Conservation (phyloP, 2,329 filamentous ascomycete genomes). For the Ambrosiella xylebori region DNA sequence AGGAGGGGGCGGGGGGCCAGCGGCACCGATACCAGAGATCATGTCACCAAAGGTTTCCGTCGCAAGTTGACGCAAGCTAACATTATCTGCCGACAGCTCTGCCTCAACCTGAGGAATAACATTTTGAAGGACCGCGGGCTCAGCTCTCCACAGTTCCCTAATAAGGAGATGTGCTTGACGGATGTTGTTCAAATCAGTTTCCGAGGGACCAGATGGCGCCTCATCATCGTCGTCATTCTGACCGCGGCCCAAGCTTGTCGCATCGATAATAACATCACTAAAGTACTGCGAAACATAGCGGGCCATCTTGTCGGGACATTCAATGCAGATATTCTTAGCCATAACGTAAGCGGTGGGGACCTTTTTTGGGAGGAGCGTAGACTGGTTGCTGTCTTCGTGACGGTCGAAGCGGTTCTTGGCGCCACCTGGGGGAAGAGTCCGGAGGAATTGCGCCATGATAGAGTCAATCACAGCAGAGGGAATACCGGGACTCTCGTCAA, state of each 20-base stretch:
- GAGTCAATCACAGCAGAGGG: slow-evolving; percentile 74
- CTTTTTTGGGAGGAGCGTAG: slow-evolving; percentile 68
- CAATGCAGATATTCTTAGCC: slow-evolving; percentile 85
- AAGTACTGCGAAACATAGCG: slow-evolving; percentile 92
- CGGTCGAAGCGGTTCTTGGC: slow-evolving; percentile 37
- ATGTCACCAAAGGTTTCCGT: slow-evolving; percentile 93
- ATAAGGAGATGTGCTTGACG: slow-evolving; percentile 79
- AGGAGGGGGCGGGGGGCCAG: slow-evolving; percentile 60
- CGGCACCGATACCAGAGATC: slow-evolving; percentile 80
- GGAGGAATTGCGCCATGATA: slow-evolving; percentile 87
- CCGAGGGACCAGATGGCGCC: slow-evolving; percentile 44
- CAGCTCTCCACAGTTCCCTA: slow-evolving; percentile 83
- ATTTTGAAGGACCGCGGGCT: slow-evolving; percentile 73
- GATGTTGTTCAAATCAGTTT: slow-evolving; percentile 73
- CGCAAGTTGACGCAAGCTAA: slow-evolving; percentile 69
- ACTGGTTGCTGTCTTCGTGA: slow-evolving; percentile 55
- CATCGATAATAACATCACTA: slow-evolving; percentile 86
- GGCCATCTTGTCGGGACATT: slow-evolving; percentile 83
- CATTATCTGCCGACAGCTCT: slow-evolving; percentile 77
- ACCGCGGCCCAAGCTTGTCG: slow-evolving; percentile 43
- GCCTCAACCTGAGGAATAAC: slow-evolving; percentile 88
- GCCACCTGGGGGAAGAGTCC: slow-evolving; percentile 57
- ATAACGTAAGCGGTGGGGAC: slow-evolving; percentile 89
- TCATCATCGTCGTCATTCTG: slow-evolving; percentile 50
- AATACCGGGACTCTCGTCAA: slow-evolving; percentile 68